A percentile compares a stretch with the other conserved stretches of the same genome.
These are phyloP conservation scores for Colletotrichum graminicola DNA, from an alignment of 2,329 filamentous ascomycete genomes.

Conservation along the genomic window DNA sequence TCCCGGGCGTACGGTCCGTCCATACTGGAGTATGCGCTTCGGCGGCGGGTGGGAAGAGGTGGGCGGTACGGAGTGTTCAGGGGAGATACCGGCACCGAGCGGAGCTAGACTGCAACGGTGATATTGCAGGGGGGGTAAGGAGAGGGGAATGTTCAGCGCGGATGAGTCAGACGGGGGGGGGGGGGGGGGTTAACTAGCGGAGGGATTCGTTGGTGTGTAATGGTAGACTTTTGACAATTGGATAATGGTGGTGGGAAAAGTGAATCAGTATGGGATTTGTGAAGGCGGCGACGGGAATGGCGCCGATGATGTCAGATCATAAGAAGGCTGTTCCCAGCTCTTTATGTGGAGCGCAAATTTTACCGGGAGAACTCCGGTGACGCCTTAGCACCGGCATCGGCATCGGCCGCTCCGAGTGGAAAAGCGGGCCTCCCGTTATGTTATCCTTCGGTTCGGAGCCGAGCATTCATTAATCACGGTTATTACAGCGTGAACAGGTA, in stretches of 20 bases:
- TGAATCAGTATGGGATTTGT: not conserved
- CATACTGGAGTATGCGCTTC: conserved; percentile 48
- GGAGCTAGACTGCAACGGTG: not conserved
- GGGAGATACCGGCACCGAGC: not conserved
- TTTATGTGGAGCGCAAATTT: conserved; percentile 34
- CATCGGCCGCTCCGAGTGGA: conserved; percentile 28
- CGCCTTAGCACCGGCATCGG: conserved; percentile 31
- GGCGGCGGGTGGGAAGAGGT: not conserved
- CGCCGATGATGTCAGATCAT: conserved; percentile 35
- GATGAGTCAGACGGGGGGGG: conserved; percentile 2
- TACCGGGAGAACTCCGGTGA: conserved; percentile 33
- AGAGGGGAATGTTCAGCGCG: not conserved
- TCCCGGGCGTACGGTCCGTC: conserved; percentile 58
- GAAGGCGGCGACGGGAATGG: conserved; percentile 1
- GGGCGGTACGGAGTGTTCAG: not conserved
- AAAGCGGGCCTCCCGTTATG: conserved; percentile 14
- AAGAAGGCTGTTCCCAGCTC: not conserved
- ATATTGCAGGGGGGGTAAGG: not conserved
- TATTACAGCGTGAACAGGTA: not conserved
- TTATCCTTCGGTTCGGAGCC: not conserved
- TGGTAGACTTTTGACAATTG: not conserved
- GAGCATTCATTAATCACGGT: not conserved
- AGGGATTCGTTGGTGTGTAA: not conserved
- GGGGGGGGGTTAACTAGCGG: not conserved
- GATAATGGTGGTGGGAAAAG: not conserved